Percentiles rank a stretch among this genome's conserved stretches.
phyloP scores from a whole-genome alignment of 768 basidiomycete species.

The Mycena floridula region DNA sequence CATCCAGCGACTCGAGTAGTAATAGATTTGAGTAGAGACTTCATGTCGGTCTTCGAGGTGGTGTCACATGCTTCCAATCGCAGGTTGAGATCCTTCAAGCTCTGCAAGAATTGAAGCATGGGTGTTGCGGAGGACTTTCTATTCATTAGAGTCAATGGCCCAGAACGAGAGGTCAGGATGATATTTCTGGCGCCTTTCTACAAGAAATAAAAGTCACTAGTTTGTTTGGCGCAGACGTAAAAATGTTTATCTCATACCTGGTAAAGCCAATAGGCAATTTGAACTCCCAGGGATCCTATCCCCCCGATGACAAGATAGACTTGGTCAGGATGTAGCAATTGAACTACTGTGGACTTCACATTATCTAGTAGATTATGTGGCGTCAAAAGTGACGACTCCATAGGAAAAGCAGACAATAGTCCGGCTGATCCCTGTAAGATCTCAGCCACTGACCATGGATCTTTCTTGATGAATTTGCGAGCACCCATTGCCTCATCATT shows the following conservation, averaged over 20 bases:
- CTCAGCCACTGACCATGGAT: background rate
- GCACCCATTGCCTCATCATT: background rate
- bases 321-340: slow-evolving; percentile 14
- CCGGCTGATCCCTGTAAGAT: background rate
- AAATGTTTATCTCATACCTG: too few species aligned
- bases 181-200: slow-evolving; percentile 30
- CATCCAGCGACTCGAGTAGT: slow-evolving; percentile 12
- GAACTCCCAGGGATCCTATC: background rate
- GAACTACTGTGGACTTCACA: background rate
- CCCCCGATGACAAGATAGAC: slow-evolving; percentile 8
- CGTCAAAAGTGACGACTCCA: background rate
- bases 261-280: slow-evolving; percentile 29
- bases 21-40: background rate
- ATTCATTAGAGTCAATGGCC: slow-evolving; percentile 6
- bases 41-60: background rate
- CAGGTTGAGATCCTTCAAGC: background rate
- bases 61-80: background rate
- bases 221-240: too few species aligned
- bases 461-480: background rate
- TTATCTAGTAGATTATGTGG: background rate
- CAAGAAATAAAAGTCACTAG: too few species aligned
- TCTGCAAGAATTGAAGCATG: background rate
- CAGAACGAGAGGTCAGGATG: slow-evolving; percentile 30
- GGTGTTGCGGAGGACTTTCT: background rate
- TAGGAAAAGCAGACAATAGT: background rate